Conservation (phyloP, 176 grass and related monocot genomes). For the Oryza glumipatula region DNA sequence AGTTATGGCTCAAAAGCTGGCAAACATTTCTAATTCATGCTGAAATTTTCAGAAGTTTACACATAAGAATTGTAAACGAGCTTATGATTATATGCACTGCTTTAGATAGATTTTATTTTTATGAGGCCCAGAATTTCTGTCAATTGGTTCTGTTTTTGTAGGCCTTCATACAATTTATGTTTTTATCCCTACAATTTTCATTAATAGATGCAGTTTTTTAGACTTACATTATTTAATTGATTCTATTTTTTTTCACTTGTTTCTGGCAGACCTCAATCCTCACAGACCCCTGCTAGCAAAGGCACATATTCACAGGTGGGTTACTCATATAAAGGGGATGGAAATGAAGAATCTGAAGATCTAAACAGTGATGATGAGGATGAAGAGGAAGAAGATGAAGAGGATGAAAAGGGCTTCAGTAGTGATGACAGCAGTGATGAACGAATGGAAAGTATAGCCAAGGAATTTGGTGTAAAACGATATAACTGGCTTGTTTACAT, state of each 20-base stretch:
- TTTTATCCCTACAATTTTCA: slow-evolving; percentile 52
- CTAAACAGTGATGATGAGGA: slow-evolving; percentile 76
- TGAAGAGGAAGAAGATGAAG: slow-evolving; percentile 80
- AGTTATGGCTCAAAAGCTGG: not conserved
- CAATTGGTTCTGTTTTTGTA: not conserved
- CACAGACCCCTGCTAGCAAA: slow-evolving; percentile 77
- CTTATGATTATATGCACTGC: not conserved
- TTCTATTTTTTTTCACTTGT: slow-evolving; percentile 1
- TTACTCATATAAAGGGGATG: slow-evolving; percentile 84
- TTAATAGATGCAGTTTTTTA: slow-evolving; percentile 9
- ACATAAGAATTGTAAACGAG: not conserved
- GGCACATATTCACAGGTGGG: slow-evolving; percentile 97
- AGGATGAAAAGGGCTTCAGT: slow-evolving; percentile 82
- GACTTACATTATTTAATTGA: not conserved
- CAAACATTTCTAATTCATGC: not conserved
- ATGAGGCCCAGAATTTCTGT: slow-evolving; percentile 11
- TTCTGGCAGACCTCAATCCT: slow-evolving; percentile 65
- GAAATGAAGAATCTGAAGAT: slow-evolving; percentile 70
- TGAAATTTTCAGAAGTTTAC: slow-evolving; percentile 17
- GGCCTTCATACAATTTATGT: not conserved
- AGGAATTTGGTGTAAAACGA: slow-evolving; percentile 96
- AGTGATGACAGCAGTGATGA: slow-evolving; percentile 99
- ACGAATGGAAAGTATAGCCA: slow-evolving; percentile 89
- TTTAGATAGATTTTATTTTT: slow-evolving; percentile 21
- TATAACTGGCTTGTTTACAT: slow-evolving; percentile 99